Evolutionary conservation across 768 basidiomycete species (phyloP), one percentile per base, ranked within the genome.

Genomic region (Lentinus brumalis): DNA sequence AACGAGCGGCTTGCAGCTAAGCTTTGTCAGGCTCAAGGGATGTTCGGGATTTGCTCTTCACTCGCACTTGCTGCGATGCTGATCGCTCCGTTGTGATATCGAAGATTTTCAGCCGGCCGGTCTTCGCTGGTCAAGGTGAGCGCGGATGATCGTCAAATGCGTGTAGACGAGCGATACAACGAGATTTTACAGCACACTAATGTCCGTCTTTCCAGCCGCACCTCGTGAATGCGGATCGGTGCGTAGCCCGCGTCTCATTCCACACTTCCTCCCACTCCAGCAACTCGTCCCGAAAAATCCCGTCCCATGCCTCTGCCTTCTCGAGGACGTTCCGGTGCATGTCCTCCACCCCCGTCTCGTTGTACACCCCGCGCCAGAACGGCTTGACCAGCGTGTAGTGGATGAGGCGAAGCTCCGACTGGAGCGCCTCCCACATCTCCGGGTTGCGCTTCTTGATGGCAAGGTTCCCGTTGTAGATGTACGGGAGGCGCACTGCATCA

Each of bases 381-480:
- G 70, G 68, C 59, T 79, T 58, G 58, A 69, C 66, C 35, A 73
- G 50, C 1, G 77, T 74, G 62, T 75, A 78, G 58, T 78, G 77
- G 32, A 78, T 69, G 26, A 77, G 64, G 15, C 73, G 64, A 39
- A 75, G 63, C 56, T 76, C 75, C 7, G 61, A 63, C 53, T 62
- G 61, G 56, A 76, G 58, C 0, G 60, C 68, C 49, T 69, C 62
- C 77, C 77, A 78, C 30, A 77, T 50, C 40, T 45, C 45, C 11
- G 67, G 69, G 50, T 68, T 71, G 14, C 67, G 61, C 26, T 53
- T 53, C 63, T 78, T 78, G 59, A 75, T 72, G 0, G 69, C 75
- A 8, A 78, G 62, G 63, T 78, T 77, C 29, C 71, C 74, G 63
- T 76, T 77, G 66, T 78, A 79, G 14, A 70, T 67, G 50, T 74